These are phyloP conservation scores for Oidiodendron maius DNA, from an alignment of 495 filamentous ascomycete genomes.

Conservation along the genomic window DNA sequence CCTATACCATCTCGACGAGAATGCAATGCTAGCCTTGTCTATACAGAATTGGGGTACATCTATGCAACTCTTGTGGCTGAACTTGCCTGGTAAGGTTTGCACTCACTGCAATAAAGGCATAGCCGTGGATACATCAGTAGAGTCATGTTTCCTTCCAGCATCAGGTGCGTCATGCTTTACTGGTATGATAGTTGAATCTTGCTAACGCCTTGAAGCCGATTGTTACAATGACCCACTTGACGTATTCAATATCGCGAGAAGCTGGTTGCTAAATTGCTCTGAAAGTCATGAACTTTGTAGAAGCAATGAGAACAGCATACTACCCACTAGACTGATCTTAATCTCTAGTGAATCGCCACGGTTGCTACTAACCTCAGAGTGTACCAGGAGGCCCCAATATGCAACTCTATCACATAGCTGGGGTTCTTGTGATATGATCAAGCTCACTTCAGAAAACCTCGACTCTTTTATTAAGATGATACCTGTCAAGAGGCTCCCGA, in stretches of 20 bases:
- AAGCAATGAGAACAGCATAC: not conserved
- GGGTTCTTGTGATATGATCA: slow-evolving; percentile 1
- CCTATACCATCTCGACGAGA: slow-evolving; percentile 1
- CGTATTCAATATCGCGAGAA: slow-evolving; percentile 7
- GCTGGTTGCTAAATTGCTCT: slow-evolving; percentile 6
- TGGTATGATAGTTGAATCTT: slow-evolving; percentile 5
- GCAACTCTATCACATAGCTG: slow-evolving; percentile 5
- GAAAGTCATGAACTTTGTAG: slow-evolving; percentile 6
- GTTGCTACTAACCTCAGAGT: slow-evolving; percentile 2
- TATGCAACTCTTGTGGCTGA: slow-evolving; percentile 4
- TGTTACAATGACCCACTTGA: slow-evolving; percentile 6
- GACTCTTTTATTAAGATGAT: slow-evolving; percentile 4
- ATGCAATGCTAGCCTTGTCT: not conserved
- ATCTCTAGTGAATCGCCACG: slow-evolving; percentile 1
- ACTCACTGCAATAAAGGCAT: not conserved
- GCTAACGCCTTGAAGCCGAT: slow-evolving; percentile 4
- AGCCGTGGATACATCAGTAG: not conserved
- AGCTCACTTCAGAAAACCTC: slow-evolving; percentile 5
- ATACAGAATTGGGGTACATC: not conserved
- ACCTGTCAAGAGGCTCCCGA: slow-evolving; percentile 20
- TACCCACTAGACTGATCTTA: slow-evolving; percentile 5
- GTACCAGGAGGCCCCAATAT: slow-evolving; percentile 4
- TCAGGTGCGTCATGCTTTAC: slow-evolving; percentile 4
- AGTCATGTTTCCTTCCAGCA: slow-evolving; percentile 8
- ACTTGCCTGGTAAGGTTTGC: slow-evolving; percentile 7